Percentiles rank a stretch among this genome's conserved stretches.
Evolutionary conservation across 108 stramenopile species (phyloP).

Genomic region (Cyclotella sp.): DNA sequence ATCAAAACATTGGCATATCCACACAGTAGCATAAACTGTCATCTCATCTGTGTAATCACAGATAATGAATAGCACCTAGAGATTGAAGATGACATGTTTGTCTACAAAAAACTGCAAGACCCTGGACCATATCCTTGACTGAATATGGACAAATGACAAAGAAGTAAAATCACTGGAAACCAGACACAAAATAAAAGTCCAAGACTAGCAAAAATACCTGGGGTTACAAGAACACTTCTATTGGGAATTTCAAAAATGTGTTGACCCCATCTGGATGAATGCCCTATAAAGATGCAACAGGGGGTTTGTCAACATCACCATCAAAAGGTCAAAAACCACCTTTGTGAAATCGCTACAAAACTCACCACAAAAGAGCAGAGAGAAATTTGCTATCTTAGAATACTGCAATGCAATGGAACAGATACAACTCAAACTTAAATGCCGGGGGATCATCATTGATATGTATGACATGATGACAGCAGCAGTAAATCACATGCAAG

Average conservation of each 20-base stretch:
- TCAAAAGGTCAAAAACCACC: not conserved
- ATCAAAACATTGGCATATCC: not conserved
- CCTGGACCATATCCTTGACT: slow-evolving; percentile 2
- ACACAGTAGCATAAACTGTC: not conserved
- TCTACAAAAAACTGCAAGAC: not conserved
- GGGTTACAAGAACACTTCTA: not conserved
- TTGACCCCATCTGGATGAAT: slow-evolving; percentile 7
- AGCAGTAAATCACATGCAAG: slow-evolving; percentile 6
- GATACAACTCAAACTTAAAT: not conserved
- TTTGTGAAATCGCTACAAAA: not conserved
- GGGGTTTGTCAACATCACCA: not conserved
- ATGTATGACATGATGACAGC: not conserved
- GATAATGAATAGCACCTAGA: slow-evolving; percentile 1
- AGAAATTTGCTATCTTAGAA: not conserved
- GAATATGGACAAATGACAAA: not conserved
- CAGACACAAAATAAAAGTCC: not conserved
- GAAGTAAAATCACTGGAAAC: not conserved
- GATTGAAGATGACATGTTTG: slow-evolving; percentile 2
- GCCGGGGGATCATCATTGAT: not conserved
- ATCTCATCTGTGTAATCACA: not conserved
- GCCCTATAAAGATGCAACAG: not conserved
- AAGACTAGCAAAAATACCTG: not conserved
- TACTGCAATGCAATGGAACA: not conserved
- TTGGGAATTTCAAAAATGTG: not conserved
- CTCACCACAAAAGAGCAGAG: slow-evolving; percentile 1